Evolutionary conservation across 257 asterid species (phyloP), one percentile per base, ranked within the genome.

Genomic region (Solanum acaule): DNA sequence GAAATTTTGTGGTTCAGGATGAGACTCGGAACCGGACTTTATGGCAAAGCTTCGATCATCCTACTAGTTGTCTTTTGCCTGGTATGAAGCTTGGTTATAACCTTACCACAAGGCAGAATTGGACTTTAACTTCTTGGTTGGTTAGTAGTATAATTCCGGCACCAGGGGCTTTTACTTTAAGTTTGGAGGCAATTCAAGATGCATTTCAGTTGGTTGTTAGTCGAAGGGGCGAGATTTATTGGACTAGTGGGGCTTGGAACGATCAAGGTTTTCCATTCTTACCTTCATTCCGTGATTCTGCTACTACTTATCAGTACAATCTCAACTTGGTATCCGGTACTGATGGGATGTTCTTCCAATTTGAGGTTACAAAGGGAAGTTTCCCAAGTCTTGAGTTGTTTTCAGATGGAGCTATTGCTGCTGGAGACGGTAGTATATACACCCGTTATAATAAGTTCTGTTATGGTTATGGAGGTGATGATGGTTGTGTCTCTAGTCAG

Each of bases 51-150:
- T 93, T 90, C 25, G 96, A 94, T 89, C 89, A 92, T 90, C 98
- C 98, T 13, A 93, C 94, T 0, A 90, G 89, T 56, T 90, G 91
- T 20, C 92, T 95, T 87, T 91, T 95, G 18, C 93, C 96, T 25
- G 92, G 91, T 29, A 95, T 94, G 95, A 94, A 85, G 89, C 89
- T 94, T 6, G 92, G 96, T 3, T 76, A 87, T 72, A 89, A 95
- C 68, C 92, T n/a, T 72, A 87, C 90, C 10, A 89, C 94, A 13
- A 85, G 88, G 29, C 78, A 89, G 83, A 90, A 89, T 14, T 90
- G 93, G 93, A 91, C 76, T 2, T 86, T 93, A 8, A 70, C 93
- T 29, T 95, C 98, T 34, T 93, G 95, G 98, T 73, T 92, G 33
- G 76, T 68, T 27, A 84, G 78, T 9, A 11, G 11, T 2, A 3